Base-by-base conservation (phyloP, 2,329 filamentous ascomycete species). In the Venturia nashicola region DNA sequence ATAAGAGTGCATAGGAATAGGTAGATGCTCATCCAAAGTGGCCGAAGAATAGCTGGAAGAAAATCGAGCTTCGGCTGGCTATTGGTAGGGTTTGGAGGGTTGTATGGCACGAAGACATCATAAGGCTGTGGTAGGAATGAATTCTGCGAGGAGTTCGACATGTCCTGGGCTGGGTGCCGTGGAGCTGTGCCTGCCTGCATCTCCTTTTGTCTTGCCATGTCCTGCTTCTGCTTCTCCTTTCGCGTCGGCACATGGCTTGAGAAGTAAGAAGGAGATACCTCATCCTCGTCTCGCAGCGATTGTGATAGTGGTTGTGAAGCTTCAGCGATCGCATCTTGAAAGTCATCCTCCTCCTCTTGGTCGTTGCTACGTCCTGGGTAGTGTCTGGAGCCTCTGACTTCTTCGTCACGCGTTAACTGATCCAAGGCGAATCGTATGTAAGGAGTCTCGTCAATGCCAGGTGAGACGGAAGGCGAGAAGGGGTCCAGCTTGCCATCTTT, bases 351-450 rank as follows among this genome's bases (percentile, higher is more conserved):
- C 43, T 48, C 62, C 8, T 43, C 61, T 14, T 64, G n/a, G 18
- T 5, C 51, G 5, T 42, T 32, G 16, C 8, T 20, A 7, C 59
- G 34, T 20, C 23, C 62, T 40, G 63, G 80, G 62, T 83, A 80
- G 68, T 82, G 76, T 63, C 79, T 77, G 64, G 81, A 78, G 11
- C 82, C 80, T 65, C 79, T 76, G 6, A 85, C 80, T 66, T 89
- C 85, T 65, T 86, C 86, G 70, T 89, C 84, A 59, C 88, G 81
- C 6, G 91, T 95, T 68, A 97, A 78, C 67, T 93, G 90, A 67
- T 96, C 89, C 67, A 97, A 85, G 48, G 93, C 92, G 73, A 94
- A 95, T 67, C 88, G 88, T 67, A 97, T 90, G 74, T 92, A 96
- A 0, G 91, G 91, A 9, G 86, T 88, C 71, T 96, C 89, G 70